Evolutionary conservation across 257 asterid species (phyloP).

Genomic region (Agastache rugosa): DNA sequence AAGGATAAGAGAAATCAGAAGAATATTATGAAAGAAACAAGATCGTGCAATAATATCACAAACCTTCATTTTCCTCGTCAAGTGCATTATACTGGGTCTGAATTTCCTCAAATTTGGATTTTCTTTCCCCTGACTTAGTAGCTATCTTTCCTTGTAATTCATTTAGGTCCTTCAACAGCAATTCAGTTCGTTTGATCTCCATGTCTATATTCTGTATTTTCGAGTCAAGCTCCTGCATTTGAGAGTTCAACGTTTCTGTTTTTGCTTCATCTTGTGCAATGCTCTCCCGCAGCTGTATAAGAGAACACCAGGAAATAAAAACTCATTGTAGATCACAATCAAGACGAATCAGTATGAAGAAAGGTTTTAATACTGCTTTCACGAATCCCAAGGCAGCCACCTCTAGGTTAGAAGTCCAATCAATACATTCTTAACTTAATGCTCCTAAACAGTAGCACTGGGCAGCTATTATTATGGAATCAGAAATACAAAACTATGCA

Average conservation of each 20-base stretch:
- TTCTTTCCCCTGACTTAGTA: conserved; percentile 86
- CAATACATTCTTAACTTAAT: conserved; percentile 14
- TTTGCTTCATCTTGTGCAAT: conserved; percentile 82
- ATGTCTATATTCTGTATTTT: conserved; percentile 66
- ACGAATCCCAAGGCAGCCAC: background rate
- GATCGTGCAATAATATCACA: conserved; percentile 18
- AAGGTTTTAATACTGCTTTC: background rate
- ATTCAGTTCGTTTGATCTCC: conserved; percentile 76
- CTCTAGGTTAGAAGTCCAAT: conserved; percentile 4
- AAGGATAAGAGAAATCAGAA: conserved; percentile 28
- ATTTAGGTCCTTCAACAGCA: conserved; percentile 66
- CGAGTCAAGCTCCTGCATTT: conserved; percentile 75
- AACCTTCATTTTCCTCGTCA: conserved; percentile 81
- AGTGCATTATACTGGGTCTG: conserved; percentile 72
- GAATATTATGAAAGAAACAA: conserved; percentile 25
- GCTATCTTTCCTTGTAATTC: conserved; percentile 69
- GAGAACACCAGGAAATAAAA: conserved; percentile 24
- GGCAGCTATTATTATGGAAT: conserved; percentile 14
- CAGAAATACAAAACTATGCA: background rate
- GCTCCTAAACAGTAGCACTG: conserved; percentile 18
- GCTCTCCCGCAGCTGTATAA: conserved; percentile 79
- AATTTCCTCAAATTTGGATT: conserved; percentile 72
- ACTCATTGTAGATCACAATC: conserved; percentile 38
- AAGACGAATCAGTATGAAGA: conserved; percentile 11
- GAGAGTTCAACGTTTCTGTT: conserved; percentile 64